Percentiles rank a stretch among this genome's conserved stretches.
phyloP scores from a whole-genome alignment of 805 yeast genomes.

The Candida silvicultrix region DNA sequence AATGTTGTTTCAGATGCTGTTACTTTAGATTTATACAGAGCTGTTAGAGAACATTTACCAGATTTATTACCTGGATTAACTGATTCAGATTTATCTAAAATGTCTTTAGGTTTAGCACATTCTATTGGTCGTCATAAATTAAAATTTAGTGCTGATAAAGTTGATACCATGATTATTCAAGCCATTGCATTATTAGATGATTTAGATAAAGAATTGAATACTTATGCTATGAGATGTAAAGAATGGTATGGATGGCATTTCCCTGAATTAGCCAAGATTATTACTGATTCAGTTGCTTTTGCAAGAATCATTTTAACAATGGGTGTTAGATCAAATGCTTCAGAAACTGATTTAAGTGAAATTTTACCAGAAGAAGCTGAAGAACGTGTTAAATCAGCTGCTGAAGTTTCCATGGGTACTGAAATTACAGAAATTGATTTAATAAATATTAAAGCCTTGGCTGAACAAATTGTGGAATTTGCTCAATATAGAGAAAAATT shows the following conservation, averaged over 20 bases:
- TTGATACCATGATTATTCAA: conserved; percentile 98
- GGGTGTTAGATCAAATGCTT: conserved; percentile 91
- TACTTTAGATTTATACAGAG: conserved; percentile 89
- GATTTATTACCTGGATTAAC: conserved; percentile 90
- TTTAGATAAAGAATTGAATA: conserved; percentile 94
- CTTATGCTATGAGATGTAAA: conserved; percentile 97
- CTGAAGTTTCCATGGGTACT: conserved; percentile 99
- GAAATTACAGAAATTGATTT: conserved; percentile 92
- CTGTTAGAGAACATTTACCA: conserved; percentile 90
- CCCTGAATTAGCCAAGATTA: conserved; percentile 98
- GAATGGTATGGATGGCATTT: conserved; percentile 99
- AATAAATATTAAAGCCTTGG: conserved; percentile 81
- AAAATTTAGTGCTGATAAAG: conserved; percentile 96
- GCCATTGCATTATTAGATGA: conserved; percentile 97
- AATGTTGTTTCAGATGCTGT: conserved; percentile 93
- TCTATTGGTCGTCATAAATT: conserved; percentile 97
- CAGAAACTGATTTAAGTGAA: conserved; percentile 83
- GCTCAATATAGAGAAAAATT: conserved; percentile 95
- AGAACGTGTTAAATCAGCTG: conserved; percentile 88
- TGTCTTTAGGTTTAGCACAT: conserved; percentile 98
- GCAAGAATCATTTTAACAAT: conserved; percentile 89
- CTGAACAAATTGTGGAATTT: conserved; percentile 94
- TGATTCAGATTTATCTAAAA: conserved; percentile 78
- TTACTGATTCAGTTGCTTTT: conserved; percentile 91
- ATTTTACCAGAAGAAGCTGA: conserved; percentile 92